These are phyloP conservation scores for Flueggea neowawraea DNA, from an alignment of 441 rosid genomes.

Conservation along the genomic window DNA sequence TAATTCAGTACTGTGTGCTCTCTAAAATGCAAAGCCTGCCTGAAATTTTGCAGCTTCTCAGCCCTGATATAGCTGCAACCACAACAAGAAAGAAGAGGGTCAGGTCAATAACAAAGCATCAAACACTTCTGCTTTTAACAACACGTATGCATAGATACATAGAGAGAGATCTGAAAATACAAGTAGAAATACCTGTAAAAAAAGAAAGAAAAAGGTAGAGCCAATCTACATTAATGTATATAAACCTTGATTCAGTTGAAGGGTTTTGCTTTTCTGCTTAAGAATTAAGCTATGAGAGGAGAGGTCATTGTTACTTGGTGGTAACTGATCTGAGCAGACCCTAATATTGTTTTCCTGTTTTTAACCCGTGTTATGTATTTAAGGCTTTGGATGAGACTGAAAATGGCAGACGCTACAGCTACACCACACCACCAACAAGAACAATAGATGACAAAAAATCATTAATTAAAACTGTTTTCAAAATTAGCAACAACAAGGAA, in stretches of 20 bases:
- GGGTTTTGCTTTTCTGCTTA: conserved; percentile 9
- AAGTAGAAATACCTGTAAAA: too few species aligned
- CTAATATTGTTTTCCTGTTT: conserved; percentile 1
- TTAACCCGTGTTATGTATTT: conserved; percentile 9
- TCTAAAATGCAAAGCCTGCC: conserved; percentile 66
- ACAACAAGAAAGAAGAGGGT: conserved; percentile 7
- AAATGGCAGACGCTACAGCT: conserved; percentile 32
- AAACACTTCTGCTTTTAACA: background rate
- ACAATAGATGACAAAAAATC: conserved; percentile 29
- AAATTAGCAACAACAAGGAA: conserved; percentile 43
- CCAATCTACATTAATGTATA: too few species aligned
- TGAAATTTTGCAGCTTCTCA: conserved; percentile 30
- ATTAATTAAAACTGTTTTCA: conserved; percentile 34
- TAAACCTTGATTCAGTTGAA: too few species aligned
- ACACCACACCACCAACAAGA: conserved; percentile 15
- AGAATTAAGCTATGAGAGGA: conserved; percentile 21
- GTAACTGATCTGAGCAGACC: background rate
- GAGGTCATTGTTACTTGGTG: background rate
- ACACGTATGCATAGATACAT: background rate
- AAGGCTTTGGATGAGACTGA: conserved; percentile 42
- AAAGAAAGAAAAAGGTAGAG: too few species aligned
- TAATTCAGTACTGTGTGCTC: conserved; percentile 32
- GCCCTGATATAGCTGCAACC: conserved; percentile 35
- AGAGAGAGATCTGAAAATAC: too few species aligned
- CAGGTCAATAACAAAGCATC: background rate